Evolutionary conservation across 176 grass and related monocot species (phyloP).

Genomic region (Carex littledalei): DNA sequence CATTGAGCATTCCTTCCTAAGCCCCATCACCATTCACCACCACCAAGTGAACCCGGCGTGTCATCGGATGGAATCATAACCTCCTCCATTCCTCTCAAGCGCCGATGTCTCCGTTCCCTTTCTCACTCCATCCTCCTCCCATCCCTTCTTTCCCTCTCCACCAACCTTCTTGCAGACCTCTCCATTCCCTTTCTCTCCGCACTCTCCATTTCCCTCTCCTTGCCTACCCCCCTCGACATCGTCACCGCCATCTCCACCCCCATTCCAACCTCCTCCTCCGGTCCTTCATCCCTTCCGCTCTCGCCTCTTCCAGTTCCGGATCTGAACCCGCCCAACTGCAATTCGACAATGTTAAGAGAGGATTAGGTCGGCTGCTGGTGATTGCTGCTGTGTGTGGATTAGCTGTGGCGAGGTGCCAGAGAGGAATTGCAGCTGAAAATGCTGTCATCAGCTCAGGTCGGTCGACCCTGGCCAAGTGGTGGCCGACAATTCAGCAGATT

Average conservation of each 20-base stretch:
- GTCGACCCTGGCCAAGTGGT: conserved; percentile 30
- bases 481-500: conserved; percentile 56
- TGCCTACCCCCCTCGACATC: not conserved
- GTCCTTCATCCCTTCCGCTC: conserved; percentile 12
- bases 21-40: not conserved
- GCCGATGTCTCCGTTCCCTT: conserved; percentile 10
- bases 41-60: not conserved
- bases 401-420: conserved; percentile 18
- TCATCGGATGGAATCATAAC: not conserved
- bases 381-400: conserved; percentile 23
- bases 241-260: not conserved
- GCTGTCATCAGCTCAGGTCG: conserved; percentile 25
- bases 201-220: conserved; percentile 33
- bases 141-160: conserved; percentile 1
- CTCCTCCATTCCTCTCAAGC: not conserved
- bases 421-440: conserved; percentile 28
- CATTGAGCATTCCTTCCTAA: not conserved
- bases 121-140: not conserved
- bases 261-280: conserved; percentile 2
- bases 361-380: not conserved
- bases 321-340: not conserved
- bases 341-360: not conserved
- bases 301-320: not conserved
- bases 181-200: conserved; percentile 35
- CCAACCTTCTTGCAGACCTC: conserved; percentile 21